Evolutionary conservation across 129 eudicot species (phyloP).

Genomic region (Escallonia rubra): DNA sequence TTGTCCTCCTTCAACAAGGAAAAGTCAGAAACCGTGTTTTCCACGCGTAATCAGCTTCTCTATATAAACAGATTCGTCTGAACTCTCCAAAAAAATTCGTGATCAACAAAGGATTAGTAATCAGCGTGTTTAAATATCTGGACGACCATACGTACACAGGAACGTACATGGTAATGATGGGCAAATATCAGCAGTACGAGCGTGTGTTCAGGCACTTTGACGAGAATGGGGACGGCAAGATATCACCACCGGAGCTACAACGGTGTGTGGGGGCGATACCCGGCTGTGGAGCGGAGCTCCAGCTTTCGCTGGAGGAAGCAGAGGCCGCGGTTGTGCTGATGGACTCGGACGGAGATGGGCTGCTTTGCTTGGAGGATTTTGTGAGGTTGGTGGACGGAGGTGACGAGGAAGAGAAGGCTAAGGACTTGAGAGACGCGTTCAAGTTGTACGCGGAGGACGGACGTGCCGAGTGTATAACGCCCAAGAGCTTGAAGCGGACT

Average conservation of each 20-base stretch:
- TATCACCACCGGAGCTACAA: slow-evolving; percentile 33
- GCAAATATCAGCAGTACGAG: neutral
- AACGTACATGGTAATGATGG: no score
- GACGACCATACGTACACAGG: no score
- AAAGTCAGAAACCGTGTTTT: no score
- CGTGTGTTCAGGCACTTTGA: slow-evolving; percentile 48
- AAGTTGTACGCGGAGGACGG: slow-evolving; percentile 32
- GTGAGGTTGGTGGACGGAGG: slow-evolving; percentile 37
- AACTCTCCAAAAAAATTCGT: no score
- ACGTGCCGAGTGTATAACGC: slow-evolving; percentile 24
- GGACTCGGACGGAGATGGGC: slow-evolving; percentile 44
- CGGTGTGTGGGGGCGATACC: slow-evolving; percentile 15
- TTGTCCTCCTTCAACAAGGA: no score
- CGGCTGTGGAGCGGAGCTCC: neutral
- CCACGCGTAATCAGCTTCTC: no score
- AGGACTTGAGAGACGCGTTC: slow-evolving; percentile 43
- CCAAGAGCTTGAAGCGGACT: slow-evolving; percentile 35
- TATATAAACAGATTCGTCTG: no score
- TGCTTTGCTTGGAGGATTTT: slow-evolving; percentile 37
- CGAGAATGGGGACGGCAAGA: slow-evolving; percentile 43
- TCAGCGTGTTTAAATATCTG: no score
- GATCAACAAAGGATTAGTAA: no score
- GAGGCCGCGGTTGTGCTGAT: slow-evolving; percentile 25
- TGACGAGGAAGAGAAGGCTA: slow-evolving; percentile 21
- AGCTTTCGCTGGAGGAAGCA: slow-evolving; percentile 37